phyloP scores from a whole-genome alignment of 257 asterid genomes.

The Fraxinus excelsior region DNA sequence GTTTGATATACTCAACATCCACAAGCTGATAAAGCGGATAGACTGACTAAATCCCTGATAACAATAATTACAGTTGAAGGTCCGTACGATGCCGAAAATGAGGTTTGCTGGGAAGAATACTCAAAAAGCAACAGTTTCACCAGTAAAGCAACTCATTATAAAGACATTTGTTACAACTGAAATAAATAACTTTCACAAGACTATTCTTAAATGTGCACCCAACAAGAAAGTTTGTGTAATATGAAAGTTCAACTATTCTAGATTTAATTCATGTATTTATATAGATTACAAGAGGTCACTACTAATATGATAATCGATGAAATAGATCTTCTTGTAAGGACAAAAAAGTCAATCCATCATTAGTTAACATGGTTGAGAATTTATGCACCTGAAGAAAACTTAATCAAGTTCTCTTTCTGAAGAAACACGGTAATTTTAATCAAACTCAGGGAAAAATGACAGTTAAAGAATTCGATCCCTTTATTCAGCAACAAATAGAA shows the following conservation, averaged over 20 bases:
- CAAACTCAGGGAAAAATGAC: neutral
- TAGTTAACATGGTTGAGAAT: neutral
- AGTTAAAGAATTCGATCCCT: neutral
- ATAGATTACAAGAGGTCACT: neutral
- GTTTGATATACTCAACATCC: neutral
- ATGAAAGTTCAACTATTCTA: neutral
- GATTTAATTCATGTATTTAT: neutral
- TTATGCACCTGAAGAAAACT: neutral
- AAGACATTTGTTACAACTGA: neutral
- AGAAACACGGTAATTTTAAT: neutral
- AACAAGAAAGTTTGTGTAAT: neutral
- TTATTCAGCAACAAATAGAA: neutral
- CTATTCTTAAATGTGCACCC: neutral
- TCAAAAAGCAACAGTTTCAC: neutral
- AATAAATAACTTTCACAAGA: neutral
- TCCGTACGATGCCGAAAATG: neutral
- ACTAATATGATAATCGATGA: neutral
- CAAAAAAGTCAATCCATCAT: neutral
- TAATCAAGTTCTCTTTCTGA: neutral
- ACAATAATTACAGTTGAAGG: neutral
- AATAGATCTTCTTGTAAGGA: neutral
- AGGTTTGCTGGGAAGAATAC: neutral
- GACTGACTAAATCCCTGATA: neutral
- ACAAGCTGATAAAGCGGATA: neutral
- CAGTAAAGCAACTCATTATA: neutral